Evolutionary conservation across 306 rosid species (phyloP).

Genomic region (Inga leiocalycina): DNA sequence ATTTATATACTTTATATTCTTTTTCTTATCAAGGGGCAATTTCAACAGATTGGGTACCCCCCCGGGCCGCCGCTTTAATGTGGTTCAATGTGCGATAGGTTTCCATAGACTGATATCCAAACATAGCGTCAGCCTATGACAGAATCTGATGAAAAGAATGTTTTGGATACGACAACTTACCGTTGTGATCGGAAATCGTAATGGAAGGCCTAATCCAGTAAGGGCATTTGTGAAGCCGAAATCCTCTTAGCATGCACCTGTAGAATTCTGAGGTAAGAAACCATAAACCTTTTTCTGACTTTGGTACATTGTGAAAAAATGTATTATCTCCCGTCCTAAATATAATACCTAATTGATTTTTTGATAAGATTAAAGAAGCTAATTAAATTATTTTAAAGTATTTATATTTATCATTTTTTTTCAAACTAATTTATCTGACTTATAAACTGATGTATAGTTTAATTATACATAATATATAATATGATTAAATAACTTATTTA

Average conservation of each 20-base stretch:
- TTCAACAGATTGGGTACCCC: neutral
- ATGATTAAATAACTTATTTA: too few species aligned
- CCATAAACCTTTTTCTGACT: neutral
- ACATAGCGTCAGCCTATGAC: constrained; percentile 4
- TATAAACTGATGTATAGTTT: too few species aligned
- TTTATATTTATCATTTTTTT: too few species aligned
- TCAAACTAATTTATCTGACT: too few species aligned
- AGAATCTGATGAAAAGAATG: constrained; percentile 17
- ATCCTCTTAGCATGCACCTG: constrained; percentile 97
- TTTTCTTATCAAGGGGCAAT: neutral
- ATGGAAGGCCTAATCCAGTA: constrained; percentile 87
- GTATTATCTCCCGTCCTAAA: too few species aligned
- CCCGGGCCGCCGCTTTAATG: neutral
- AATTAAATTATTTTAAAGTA: too few species aligned
- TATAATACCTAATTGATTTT: too few species aligned
- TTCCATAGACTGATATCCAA: constrained; percentile 19
- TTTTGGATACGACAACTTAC: constrained; percentile 40
- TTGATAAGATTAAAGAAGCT: too few species aligned
- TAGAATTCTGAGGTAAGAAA: constrained; percentile 36
- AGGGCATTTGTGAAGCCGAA: constrained; percentile 92
- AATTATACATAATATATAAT: too few species aligned
- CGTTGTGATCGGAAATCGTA: constrained; percentile 80
- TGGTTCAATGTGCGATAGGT: neutral
- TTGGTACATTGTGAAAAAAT: neutral
- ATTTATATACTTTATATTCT: neutral